A percentile compares a stretch with the other conserved stretches of the same genome.
phyloP scores from a whole-genome alignment of 1,284 basidiomycete genomes.

The Cryptococcus deneoformans region DNA sequence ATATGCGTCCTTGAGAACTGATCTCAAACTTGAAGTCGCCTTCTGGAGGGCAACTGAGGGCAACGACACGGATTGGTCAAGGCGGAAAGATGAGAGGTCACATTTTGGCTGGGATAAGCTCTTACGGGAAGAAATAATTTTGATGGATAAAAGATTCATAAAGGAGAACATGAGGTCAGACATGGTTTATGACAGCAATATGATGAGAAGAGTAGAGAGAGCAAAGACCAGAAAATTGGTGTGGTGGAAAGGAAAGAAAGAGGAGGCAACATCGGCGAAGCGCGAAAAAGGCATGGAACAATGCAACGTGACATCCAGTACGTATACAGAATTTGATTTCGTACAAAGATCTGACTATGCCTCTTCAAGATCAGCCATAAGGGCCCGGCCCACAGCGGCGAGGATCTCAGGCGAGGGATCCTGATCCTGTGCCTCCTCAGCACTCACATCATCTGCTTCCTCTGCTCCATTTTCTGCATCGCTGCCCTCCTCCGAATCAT shows the following conservation, averaged over 20 bases:
- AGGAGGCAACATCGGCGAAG: background rate
- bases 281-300: background rate
- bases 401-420: slow-evolving; percentile 13
- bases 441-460: slow-evolving; percentile 9
- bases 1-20: slow-evolving; percentile 49
- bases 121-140: slow-evolving; percentile 13
- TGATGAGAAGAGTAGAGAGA: slow-evolving; percentile 15
- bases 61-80: slow-evolving; percentile 22
- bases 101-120: slow-evolving; percentile 12
- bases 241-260: slow-evolving; percentile 4
- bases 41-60: slow-evolving; percentile 51
- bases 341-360: slow-evolving; percentile 3
- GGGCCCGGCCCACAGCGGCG: slow-evolving; percentile 13
- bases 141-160: slow-evolving; percentile 14
- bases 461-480: slow-evolving; percentile 10
- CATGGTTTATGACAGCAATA: slow-evolving; percentile 8
- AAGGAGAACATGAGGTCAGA: slow-evolving; percentile 17
- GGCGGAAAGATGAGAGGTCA: slow-evolving; percentile 3
- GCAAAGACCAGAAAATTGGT: slow-evolving; percentile 10
- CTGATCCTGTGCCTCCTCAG: slow-evolving; percentile 2
- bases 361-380: slow-evolving; percentile 18
- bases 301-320: slow-evolving; percentile 4
- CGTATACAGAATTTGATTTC: background rate
- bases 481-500: slow-evolving; percentile 35
- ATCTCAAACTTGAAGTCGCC: slow-evolving; percentile 56